Evolutionary conservation across 306 rosid genomes (phyloP), one percentile per base, ranked within the genome.

Genomic region (Pyrus betulifolia): DNA sequence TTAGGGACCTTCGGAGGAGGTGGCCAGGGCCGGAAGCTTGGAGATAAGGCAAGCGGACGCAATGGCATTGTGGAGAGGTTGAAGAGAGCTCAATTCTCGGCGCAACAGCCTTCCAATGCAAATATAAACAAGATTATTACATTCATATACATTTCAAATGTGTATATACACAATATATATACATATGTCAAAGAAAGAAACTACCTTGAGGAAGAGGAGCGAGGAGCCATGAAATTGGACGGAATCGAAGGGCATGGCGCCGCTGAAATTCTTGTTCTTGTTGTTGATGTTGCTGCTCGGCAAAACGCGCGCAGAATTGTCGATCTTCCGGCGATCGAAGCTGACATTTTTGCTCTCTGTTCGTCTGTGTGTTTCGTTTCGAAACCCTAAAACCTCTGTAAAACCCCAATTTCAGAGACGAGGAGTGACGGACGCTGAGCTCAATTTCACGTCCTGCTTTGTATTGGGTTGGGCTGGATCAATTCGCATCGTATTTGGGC

Each of bases 41-140:
- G 93, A 89, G 70, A 89, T 89, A 17, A 89, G 89, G 85, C 85
- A 85, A 77, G 93, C 83, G 6, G 91, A 87, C 18, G 91, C 93
- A 73, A 85, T 79, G 44, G 81, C 84, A 38, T 69, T 68, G 71
- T 82, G 86, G 55, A 82, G 58, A 35, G 88, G 93, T 61, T 75
- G 78, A 69, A 84, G 82, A 61, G 85, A 82, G 85, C 85, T 72
- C 81, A 89, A 76, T 78, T 87, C 84, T 69, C 91, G 80, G 35
- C 85, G 87, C 59, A 84, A 13, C 63, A 78, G 54, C 84, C 88
- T 82, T 63, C 2, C 46, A 35, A 33, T 57, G 21, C 42, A 18
- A 18, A 14, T 68, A 55, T 25, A 64, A 67, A 35, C 17, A 71
- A 46, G 25, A 59, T 22, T 49, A 31, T 38, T 22, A 71, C n/a